Base-by-base conservation (phyloP, 371 early-diverging fungal species). In the Mortierella sp. region DNA sequence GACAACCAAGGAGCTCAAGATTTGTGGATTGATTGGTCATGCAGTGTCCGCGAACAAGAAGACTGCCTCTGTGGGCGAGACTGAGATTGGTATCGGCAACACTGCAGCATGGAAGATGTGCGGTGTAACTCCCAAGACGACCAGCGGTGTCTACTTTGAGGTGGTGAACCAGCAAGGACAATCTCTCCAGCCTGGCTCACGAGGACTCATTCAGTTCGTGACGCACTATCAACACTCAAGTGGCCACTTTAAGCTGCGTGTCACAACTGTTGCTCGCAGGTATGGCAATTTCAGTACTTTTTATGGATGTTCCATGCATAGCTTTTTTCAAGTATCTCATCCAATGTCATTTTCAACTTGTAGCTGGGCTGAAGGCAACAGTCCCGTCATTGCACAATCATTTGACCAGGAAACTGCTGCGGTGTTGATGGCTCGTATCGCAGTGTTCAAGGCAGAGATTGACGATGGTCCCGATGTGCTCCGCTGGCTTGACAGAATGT, bases 381-480 rank as follows among this genome's bases (percentile, higher is more conserved):
- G 91, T 57, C 95, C 95, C 39, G 92, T 96, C 53, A 94, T 99
- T 52, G 87, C 92, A 4, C 88, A 86, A 14, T 92, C 95, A 2
- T 99, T 99, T 78, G 99, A 99, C 81, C 99, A 99, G 81, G 99
- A 99, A 82, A 98, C 99, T 0, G 95, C 99, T 2, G 96, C 97
- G 5, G 99, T 99, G 6, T 86, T 98, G 53, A 99, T 99, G 96
- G 94, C 99, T 3, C 94, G 99, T 79, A 97, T 99, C 63, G 97
- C 98, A 4, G 94, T 94, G 14, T 95, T 95, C 84, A 98, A 98
- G 85, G 95, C 96, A 28, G 97, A 98, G 66, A 89, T 95, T 59
- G 99, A 99, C 73, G 99, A 99, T 82, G 97, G 96, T 9, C 94
- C 97, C 3, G 99, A 99, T 81, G 98, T 99, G 10, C 83, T 99